Evolutionary conservation across 2,329 filamentous ascomycete species (phyloP).

Genomic region (Macrophomina tecta): DNA sequence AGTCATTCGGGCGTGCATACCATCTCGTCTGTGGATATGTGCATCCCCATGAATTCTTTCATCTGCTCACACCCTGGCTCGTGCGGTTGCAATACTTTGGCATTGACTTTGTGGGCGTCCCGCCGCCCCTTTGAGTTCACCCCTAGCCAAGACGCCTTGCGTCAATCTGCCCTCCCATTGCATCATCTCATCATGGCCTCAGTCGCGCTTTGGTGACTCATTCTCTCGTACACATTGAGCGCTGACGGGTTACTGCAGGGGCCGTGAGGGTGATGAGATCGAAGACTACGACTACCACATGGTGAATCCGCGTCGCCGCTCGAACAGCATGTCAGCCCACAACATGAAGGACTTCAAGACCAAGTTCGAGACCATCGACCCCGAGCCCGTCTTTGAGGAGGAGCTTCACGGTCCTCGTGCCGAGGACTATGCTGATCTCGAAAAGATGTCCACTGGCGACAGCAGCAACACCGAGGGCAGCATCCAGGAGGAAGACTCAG

Average conservation of each 20-base stretch:
- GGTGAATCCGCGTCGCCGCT: slow-evolving; percentile 86
- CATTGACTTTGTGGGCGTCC: no score
- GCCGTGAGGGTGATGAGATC: slow-evolving; percentile 80
- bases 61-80: background rate
- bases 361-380: slow-evolving; percentile 92
- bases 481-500: slow-evolving; percentile 59
- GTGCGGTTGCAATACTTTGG: no score
- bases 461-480: slow-evolving; percentile 63
- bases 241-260: slow-evolving; percentile 62
- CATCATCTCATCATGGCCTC: slow-evolving; percentile 2
- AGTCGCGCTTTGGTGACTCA: background rate
- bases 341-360: slow-evolving; percentile 84
- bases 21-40: no score
- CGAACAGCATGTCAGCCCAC: slow-evolving; percentile 78
- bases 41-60: background rate
- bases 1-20: no score
- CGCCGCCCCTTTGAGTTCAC: background rate
- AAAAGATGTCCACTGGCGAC: slow-evolving; percentile 57
- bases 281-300: slow-evolving; percentile 85
- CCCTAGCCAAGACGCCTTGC: background rate
- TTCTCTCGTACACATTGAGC: slow-evolving; percentile 28
- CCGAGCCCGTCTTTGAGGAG: slow-evolving; percentile 92
- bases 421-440: slow-evolving; percentile 59
- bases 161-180: slow-evolving; percentile 4
- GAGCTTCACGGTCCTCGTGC: slow-evolving; percentile 71